Percentiles rank a stretch among this genome's conserved stretches.
These are phyloP conservation scores for Pyricularia sp. DNA, from an alignment of 2,329 filamentous ascomycete genomes.

Conservation along the genomic window DNA sequence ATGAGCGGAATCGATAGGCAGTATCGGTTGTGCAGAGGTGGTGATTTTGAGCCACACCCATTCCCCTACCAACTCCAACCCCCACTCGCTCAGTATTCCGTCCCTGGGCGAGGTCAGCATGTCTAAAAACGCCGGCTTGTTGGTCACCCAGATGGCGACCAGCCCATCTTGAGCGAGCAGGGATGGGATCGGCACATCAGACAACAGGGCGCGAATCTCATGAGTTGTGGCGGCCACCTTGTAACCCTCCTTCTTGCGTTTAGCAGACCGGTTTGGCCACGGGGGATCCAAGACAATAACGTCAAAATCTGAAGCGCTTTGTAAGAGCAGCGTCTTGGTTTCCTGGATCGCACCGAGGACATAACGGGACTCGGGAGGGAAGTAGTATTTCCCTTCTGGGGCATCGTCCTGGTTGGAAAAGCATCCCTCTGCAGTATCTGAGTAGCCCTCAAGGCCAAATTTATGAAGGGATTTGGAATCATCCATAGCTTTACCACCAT, in stretches of 20 bases:
- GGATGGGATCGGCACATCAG: slow-evolving; percentile 43
- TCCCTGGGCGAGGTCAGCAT: slow-evolving; percentile 29
- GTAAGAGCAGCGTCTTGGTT: slow-evolving; percentile 28
- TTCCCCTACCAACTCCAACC: slow-evolving; percentile 54
- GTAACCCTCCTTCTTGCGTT: slow-evolving; percentile 35
- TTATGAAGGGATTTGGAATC: background rate
- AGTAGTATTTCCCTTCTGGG: background rate
- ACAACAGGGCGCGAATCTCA: slow-evolving; percentile 36
- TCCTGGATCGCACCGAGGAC: slow-evolving; percentile 39
- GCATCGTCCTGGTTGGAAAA: background rate
- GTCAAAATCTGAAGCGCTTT: slow-evolving; percentile 43
- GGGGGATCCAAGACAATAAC: slow-evolving; percentile 68
- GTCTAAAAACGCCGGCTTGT: slow-evolving; percentile 51
- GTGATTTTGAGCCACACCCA: slow-evolving; percentile 78
- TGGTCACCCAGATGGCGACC: slow-evolving; percentile 71
- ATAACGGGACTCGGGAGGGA: slow-evolving; percentile 33
- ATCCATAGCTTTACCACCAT: background rate
- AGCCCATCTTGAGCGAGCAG: slow-evolving; percentile 45
- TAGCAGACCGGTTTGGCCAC: slow-evolving; percentile 71
- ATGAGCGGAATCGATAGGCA: slow-evolving; percentile 49
- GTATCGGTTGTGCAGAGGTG: slow-evolving; percentile 52
- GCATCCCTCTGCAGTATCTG: background rate
- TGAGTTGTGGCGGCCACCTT: background rate
- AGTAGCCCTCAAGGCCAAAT: background rate
- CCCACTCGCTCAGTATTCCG: slow-evolving; percentile 59